Evolutionary conservation across 768 basidiomycete genomes (phyloP).

Genomic region (Termitomyces sp.): DNA sequence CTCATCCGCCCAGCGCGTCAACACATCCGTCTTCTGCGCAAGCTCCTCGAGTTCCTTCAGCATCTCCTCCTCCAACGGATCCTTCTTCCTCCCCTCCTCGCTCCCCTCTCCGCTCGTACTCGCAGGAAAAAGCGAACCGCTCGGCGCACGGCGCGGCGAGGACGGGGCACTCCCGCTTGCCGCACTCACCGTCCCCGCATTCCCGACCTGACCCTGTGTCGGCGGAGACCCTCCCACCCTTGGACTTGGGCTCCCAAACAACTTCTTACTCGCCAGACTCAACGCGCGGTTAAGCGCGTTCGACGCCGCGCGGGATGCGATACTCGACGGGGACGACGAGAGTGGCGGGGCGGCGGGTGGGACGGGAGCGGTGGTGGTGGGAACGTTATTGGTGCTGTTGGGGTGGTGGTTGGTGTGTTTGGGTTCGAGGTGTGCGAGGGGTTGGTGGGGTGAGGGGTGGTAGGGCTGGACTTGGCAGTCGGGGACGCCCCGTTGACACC

Average conservation of each 20-base stretch:
- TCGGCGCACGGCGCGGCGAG: slow-evolving; percentile 52
- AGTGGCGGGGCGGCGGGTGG: slow-evolving; percentile 39
- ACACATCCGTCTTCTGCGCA: slow-evolving; percentile 92
- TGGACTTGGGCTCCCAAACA: slow-evolving; percentile 33
- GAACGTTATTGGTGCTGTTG: slow-evolving; percentile 36
- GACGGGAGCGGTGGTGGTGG: slow-evolving; percentile 48
- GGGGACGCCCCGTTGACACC: neutral
- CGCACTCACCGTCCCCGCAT: slow-evolving; percentile 15
- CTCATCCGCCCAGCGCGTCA: slow-evolving; percentile 93
- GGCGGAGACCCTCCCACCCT: neutral
- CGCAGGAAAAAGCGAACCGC: slow-evolving; percentile 38
- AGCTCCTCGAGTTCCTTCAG: slow-evolving; percentile 79
- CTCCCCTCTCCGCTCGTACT: slow-evolving; percentile 18
- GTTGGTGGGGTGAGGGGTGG: neutral
- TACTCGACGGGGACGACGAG: slow-evolving; percentile 59
- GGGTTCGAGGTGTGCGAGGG: neutral
- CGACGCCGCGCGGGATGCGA: slow-evolving; percentile 56
- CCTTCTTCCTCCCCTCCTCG: slow-evolving; percentile 25
- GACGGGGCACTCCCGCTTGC: slow-evolving; percentile 28
- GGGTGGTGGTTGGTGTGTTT: neutral
- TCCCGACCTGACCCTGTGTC: slow-evolving; percentile 10
- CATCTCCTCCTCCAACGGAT: slow-evolving; percentile 80
- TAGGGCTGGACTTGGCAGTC: neutral
- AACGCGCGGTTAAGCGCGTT: slow-evolving; percentile 77
- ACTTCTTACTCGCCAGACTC: slow-evolving; percentile 75